Percentiles rank a stretch among this genome's conserved stretches.
Evolutionary conservation across 1,139 yeast species (phyloP).

Genomic region (Candida freyschussii): DNA sequence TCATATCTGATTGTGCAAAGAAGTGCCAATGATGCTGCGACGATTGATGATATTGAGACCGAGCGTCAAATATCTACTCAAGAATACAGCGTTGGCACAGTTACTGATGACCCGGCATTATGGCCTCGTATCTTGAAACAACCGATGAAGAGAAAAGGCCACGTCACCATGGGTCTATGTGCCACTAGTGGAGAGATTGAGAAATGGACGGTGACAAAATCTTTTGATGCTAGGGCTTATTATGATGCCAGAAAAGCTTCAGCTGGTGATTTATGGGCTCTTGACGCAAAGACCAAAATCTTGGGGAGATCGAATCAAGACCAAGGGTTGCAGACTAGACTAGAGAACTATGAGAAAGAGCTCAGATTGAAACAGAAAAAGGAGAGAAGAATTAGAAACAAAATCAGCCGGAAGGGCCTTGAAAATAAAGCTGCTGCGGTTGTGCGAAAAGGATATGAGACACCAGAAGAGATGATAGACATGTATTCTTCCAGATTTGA

Average conservation of each 20-base stretch:
- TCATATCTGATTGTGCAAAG: slow-evolving; percentile 76
- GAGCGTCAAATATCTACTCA: slow-evolving; percentile 19
- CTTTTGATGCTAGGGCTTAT: slow-evolving; percentile 68
- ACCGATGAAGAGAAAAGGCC: slow-evolving; percentile 79
- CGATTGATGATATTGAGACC: slow-evolving; percentile 27
- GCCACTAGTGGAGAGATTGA: slow-evolving; percentile 75
- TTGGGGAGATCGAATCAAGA: slow-evolving; percentile 28
- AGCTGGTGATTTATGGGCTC: slow-evolving; percentile 88
- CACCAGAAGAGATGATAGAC: slow-evolving; percentile 23
- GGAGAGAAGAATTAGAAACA: slow-evolving; percentile 21
- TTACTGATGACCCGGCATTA: slow-evolving; percentile 30
- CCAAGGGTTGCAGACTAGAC: slow-evolving; percentile 24
- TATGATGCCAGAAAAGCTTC: slow-evolving; percentile 86
- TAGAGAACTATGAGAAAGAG: slow-evolving; percentile 27
- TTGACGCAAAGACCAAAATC: slow-evolving; percentile 64
- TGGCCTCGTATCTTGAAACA: slow-evolving; percentile 74
- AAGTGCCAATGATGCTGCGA: slow-evolving; percentile 31
- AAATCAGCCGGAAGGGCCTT: slow-evolving; percentile 18
- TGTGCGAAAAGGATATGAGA: slow-evolving; percentile 11
- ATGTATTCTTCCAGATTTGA: slow-evolving; percentile 22
- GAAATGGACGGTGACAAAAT: slow-evolving; percentile 82
- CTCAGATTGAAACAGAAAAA: slow-evolving; percentile 18
- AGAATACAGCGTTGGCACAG: slow-evolving; percentile 23
- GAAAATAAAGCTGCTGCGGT: slow-evolving; percentile 12
- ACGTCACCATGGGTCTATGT: slow-evolving; percentile 77